Evolutionary conservation across 2,329 filamentous ascomycete genomes (phyloP).

Genomic region (Nigrospora sphaerica): DNA sequence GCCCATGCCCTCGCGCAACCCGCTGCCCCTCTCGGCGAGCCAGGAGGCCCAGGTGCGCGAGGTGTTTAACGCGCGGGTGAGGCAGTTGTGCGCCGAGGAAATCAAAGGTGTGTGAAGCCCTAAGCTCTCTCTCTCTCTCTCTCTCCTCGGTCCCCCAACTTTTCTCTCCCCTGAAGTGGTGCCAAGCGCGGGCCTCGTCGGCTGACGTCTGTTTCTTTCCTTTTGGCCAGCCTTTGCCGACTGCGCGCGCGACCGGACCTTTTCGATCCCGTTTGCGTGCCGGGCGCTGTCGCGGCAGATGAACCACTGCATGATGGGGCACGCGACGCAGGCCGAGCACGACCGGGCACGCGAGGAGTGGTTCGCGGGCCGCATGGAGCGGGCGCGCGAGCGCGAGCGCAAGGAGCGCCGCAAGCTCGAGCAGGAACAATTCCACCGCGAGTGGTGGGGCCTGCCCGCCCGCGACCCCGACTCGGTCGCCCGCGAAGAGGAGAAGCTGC

Average conservation of each 20-base stretch:
- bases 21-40: constrained; percentile 58
- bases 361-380: constrained; percentile 72
- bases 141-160: not conserved
- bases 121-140: not conserved
- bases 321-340: constrained; percentile 78
- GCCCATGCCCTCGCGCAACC: constrained; percentile 61
- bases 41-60: constrained; percentile 33
- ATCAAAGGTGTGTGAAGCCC: constrained; percentile 55
- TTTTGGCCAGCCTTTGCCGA: constrained; percentile 71
- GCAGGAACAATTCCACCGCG: constrained; percentile 57
- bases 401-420: constrained; percentile 52
- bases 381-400: constrained; percentile 59
- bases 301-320: constrained; percentile 87
- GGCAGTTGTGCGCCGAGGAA: constrained; percentile 66
- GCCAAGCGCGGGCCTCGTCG: not conserved
- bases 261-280: constrained; percentile 84
- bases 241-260: constrained; percentile 79
- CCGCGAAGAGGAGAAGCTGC: constrained; percentile 44
- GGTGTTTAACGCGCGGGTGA: constrained; percentile 52
- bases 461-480: constrained; percentile 43
- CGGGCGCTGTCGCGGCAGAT: constrained; percentile 72
- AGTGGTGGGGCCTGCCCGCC: constrained; percentile 60
- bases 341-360: constrained; percentile 89
- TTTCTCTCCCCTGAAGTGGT: not conserved
- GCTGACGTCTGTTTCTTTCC: not conserved